Evolutionary conservation across 164 flowering plant species (phyloP).

Genomic region (Platanus orientalis): DNA sequence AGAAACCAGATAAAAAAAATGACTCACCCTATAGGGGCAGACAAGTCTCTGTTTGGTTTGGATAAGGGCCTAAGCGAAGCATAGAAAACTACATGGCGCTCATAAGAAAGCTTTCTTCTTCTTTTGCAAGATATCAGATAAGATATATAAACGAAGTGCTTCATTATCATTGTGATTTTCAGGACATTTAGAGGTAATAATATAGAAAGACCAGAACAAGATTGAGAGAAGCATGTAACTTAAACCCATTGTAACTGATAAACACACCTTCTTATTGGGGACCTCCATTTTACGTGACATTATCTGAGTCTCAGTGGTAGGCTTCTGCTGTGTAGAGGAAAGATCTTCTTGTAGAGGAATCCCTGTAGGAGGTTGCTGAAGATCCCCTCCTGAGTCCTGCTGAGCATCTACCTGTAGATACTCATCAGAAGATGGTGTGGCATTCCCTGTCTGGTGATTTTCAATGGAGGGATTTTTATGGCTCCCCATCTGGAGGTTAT

Average conservation of each 20-base stretch:
- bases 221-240: background rate
- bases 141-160: too few species aligned
- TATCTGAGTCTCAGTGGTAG: constrained; percentile 23
- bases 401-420: constrained; percentile 11
- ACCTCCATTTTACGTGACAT: constrained; percentile 70
- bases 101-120: too few species aligned
- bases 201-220: too few species aligned
- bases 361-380: constrained; percentile 18
- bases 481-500: constrained; percentile 6
- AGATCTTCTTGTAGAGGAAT: constrained; percentile 28
- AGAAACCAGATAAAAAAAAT: too few species aligned
- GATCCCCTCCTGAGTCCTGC: constrained; percentile 22
- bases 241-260: background rate
- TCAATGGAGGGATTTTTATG: constrained; percentile 11
- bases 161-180: too few species aligned
- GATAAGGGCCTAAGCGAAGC: too few species aligned
- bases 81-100: too few species aligned
- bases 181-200: too few species aligned
- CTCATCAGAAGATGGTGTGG: constrained; percentile 12
- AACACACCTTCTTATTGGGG: constrained; percentile 75
- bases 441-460: constrained; percentile 8
- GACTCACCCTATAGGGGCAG: too few species aligned
- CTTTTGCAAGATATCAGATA: too few species aligned
- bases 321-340: constrained; percentile 20
- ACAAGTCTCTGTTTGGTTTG: too few species aligned